Conservation (phyloP, 352 stramenopile species). For the Phytophthora niederhauseri region DNA sequence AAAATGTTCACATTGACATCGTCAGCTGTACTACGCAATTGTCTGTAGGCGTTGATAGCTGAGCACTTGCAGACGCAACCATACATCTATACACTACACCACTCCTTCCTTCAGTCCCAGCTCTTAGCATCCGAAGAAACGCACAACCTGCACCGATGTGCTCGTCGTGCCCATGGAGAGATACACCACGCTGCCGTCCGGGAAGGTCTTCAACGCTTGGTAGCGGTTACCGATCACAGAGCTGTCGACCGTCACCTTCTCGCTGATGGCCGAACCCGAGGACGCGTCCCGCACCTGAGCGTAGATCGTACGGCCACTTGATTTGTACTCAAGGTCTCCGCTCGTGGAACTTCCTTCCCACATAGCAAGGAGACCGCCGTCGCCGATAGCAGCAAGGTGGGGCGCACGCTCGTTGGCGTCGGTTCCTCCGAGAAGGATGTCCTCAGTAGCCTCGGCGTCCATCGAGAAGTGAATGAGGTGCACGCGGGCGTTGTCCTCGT, state of each 20-base stretch:
- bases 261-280: slow-evolving; percentile 41
- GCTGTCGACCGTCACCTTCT: slow-evolving; percentile 39
- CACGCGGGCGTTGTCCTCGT: slow-evolving; percentile 43
- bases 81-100: background rate
- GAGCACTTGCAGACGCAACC: background rate
- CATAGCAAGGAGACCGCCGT: slow-evolving; percentile 40
- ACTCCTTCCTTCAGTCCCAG: background rate
- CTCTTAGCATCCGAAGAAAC: slow-evolving; percentile 44
- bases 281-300: slow-evolving; percentile 45
- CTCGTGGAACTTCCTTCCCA: slow-evolving; percentile 46
- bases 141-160: slow-evolving; percentile 49
- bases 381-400: slow-evolving; percentile 46
- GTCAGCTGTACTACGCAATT: too few relatives aligned
- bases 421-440: slow-evolving; percentile 49
- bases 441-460: slow-evolving; percentile 35
- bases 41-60: too few relatives aligned
- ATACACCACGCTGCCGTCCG: slow-evolving; percentile 53
- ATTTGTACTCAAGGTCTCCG: slow-evolving; percentile 29
- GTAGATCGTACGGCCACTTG: slow-evolving; percentile 43
- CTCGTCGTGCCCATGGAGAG: slow-evolving; percentile 42
- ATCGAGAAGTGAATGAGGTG: slow-evolving; percentile 51
- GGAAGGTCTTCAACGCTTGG: slow-evolving; percentile 51
- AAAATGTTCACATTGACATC: too few relatives aligned
- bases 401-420: slow-evolving; percentile 54
- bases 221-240: slow-evolving; percentile 55